These are phyloP conservation scores for Rhazya stricta DNA, from an alignment of 257 asterid genomes.

Conservation along the genomic window DNA sequence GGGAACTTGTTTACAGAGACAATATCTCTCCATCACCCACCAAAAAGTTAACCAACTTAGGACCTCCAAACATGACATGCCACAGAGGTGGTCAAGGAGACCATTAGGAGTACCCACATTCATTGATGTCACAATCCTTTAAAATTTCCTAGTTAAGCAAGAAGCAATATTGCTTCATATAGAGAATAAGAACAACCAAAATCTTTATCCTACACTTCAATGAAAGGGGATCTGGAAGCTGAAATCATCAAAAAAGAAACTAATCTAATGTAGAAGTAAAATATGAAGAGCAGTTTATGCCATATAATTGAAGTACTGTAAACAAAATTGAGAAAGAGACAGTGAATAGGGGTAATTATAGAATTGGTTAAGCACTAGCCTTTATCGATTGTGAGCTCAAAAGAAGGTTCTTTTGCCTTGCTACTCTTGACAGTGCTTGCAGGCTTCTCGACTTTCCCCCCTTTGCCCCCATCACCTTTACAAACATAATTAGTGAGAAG, in stretches of 20 bases:
- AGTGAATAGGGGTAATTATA: not conserved
- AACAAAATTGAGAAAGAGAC: not conserved
- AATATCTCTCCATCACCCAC: not conserved
- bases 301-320: not conserved
- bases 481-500: constrained; percentile 5
- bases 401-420: constrained; percentile 40
- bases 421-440: constrained; percentile 46
- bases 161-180: not conserved
- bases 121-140: not conserved
- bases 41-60: not conserved
- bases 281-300: not conserved
- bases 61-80: not conserved
- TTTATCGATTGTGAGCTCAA: constrained; percentile 49
- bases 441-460: constrained; percentile 56
- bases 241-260: not conserved
- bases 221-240: not conserved
- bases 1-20: not conserved
- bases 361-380: constrained; percentile 28
- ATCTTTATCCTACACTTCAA: not conserved
- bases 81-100: not conserved
- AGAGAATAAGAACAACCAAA: not conserved
- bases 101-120: not conserved
- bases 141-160: not conserved
- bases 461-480: constrained; percentile 38
- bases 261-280: not conserved